Evolutionary conservation across 768 basidiomycete species (phyloP).

Genomic region (Leucosporidium scottii): DNA sequence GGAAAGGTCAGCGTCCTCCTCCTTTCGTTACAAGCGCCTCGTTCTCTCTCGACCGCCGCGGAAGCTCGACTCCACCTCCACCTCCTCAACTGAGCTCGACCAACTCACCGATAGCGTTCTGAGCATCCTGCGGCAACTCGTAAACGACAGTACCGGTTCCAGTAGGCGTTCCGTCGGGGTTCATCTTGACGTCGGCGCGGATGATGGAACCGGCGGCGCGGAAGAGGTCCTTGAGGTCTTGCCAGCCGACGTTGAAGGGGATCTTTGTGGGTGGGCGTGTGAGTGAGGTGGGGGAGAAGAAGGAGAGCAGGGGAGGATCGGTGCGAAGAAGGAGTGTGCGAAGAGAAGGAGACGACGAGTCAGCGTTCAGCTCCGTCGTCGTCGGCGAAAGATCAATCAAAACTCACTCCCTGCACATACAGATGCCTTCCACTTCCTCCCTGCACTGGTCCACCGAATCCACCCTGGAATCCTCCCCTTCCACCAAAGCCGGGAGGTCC

Average conservation of each 20-base stretch:
- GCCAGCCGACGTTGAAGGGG: conserved; percentile 97
- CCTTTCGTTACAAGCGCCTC: too few relatives aligned
- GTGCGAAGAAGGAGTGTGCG: too few relatives aligned
- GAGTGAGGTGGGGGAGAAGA: neutral
- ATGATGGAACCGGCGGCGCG: conserved; percentile 90
- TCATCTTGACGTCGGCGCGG: conserved; percentile 88
- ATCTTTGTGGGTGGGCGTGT: conserved; percentile 51
- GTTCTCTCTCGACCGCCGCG: too few relatives aligned
- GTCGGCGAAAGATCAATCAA: conserved; percentile 68
- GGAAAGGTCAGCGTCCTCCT: too few relatives aligned
- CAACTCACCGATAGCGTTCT: conserved; percentile 77
- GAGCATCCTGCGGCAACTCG: conserved; percentile 80
- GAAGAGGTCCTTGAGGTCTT: conserved; percentile 96
- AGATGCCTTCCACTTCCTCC: conserved; percentile 17
- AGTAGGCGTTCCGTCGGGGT: conserved; percentile 62
- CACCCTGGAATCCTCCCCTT: conserved; percentile 10
- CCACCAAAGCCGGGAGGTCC: conserved; percentile 11
- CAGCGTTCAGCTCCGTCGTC: conserved; percentile 50
- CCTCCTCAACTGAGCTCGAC: too few relatives aligned
- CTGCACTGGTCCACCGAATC: neutral
- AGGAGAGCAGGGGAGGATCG: neutral
- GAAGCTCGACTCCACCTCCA: too few relatives aligned
- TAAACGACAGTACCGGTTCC: conserved; percentile 91
- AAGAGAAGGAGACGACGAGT: neutral
- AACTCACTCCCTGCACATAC: conserved; percentile 28